phyloP scores from a whole-genome alignment of 805 yeast genomes.

The Metschnikowia aberdeeniae region DNA sequence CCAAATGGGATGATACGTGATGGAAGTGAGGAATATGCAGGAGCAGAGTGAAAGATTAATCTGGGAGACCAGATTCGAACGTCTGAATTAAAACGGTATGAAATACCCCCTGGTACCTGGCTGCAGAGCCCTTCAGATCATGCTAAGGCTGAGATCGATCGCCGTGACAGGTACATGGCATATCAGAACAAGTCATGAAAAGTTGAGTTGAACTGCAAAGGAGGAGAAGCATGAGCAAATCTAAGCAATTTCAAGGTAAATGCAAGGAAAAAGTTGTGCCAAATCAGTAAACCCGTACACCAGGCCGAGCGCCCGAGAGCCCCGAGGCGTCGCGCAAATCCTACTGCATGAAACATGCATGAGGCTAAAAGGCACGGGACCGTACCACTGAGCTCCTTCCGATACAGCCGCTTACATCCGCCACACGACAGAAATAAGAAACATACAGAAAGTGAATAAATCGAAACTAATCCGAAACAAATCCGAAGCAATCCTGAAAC shows the following conservation, averaged over 20 bases:
- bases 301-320: background rate
- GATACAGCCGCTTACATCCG: background rate
- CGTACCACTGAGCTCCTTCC: background rate
- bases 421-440: background rate
- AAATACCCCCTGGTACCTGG: too few relatives aligned
- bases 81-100: too few relatives aligned
- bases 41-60: background rate
- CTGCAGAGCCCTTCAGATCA: too few relatives aligned
- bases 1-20: background rate
- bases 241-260: too few relatives aligned
- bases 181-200: too few relatives aligned
- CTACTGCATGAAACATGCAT: slow-evolving; percentile 5
- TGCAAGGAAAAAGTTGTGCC: too few relatives aligned
- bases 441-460: background rate
- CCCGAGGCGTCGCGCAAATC: slow-evolving; percentile 4
- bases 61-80: too few relatives aligned
- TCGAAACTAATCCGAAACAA: background rate
- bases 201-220: too few relatives aligned
- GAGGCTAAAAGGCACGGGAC: slow-evolving; percentile 1
- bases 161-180: too few relatives aligned
- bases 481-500: background rate
- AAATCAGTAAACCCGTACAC: background rate
- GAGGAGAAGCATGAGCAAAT: too few relatives aligned
- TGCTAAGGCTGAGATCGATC: too few relatives aligned
- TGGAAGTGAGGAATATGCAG: background rate